Evolutionary conservation across 306 rosid species (phyloP), one percentile per base, ranked within the genome.

Genomic region (Begonia masoniana): DNA sequence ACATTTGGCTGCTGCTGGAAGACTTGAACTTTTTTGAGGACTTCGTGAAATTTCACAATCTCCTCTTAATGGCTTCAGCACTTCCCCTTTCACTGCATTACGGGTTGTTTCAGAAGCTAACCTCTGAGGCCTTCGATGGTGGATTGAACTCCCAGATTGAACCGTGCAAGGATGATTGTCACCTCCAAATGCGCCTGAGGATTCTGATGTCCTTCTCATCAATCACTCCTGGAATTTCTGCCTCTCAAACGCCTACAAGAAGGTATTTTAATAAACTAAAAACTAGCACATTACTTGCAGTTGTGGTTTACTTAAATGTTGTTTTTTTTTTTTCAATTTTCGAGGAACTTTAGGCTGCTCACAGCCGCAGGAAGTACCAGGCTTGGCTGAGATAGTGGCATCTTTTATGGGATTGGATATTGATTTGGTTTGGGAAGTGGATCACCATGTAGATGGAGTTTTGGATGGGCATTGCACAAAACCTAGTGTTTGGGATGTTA

Each of bases 221-320:
- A 95, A 89, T 62, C 97, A 85, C 58, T 95, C 97, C n/a, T 85
- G 97, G 95, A 89, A 94, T 61, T 89, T 89, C 74, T 79, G 97
- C 60, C 97, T 85, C 62, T 64, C 94, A 43, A 94, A 80, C 67
- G 89, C 95, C 47, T 78, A 71, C 77, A 74, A 74, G 41, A 94
- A 89, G 95, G 97, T 87, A 1, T n/a, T 36, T 15, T 16, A 59
- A 46, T 52, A 43, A 9, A 11, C 8, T 39, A 10, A 16, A 39
- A 14, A 23, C 12, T 16, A 21, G 10, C 15, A 21, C 24, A 21
- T 21, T 21, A 1, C 24, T 21, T 21, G 24, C 2, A 21, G 24
- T 21, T 21, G 24, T 21, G 24, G 24, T 21, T 21, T 21, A 21
- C 24, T 21, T 2, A 21, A 21, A 21, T 21, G 24, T 21, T 21